Evolutionary conservation across 345 rosid genomes (phyloP).

Genomic region (Abelmoschus esculentus): DNA sequence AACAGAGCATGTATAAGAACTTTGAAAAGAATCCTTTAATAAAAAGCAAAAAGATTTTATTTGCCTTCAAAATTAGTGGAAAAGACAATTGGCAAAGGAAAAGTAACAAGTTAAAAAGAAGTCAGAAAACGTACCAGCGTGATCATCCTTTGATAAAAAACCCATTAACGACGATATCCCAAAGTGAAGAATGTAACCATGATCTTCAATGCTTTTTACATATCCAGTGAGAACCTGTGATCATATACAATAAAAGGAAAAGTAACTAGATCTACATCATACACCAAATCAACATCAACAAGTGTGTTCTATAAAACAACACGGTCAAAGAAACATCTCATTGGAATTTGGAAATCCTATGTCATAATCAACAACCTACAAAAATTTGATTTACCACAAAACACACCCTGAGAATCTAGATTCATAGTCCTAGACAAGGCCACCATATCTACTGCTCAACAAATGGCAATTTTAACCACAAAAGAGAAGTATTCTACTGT

Average conservation of each 20-base stretch:
- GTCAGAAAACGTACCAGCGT: constrained; percentile 34
- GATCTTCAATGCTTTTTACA: constrained; percentile 91
- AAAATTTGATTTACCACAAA: neutral
- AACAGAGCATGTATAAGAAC: neutral
- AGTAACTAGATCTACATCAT: neutral
- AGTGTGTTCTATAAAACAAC: neutral
- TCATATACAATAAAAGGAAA: constrained; percentile 12
- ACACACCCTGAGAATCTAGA: neutral
- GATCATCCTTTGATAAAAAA: constrained; percentile 52
- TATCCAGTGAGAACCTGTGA: constrained; percentile 62
- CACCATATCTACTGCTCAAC: neutral
- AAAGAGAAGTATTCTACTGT: neutral
- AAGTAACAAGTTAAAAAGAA: neutral
- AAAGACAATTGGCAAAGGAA: neutral
- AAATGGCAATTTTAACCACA: neutral
- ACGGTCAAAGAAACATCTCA: neutral
- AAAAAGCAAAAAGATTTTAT: neutral
- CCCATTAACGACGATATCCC: constrained; percentile 75
- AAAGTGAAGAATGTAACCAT: constrained; percentile 90
- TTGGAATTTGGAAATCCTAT: neutral
- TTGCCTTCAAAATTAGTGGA: neutral
- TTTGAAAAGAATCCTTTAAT: neutral
- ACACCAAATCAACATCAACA: neutral
- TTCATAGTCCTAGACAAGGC: neutral
- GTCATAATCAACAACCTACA: neutral